Conservation (phyloP, 2,329 filamentous ascomycete genomes). For the Truncatella angustata region DNA sequence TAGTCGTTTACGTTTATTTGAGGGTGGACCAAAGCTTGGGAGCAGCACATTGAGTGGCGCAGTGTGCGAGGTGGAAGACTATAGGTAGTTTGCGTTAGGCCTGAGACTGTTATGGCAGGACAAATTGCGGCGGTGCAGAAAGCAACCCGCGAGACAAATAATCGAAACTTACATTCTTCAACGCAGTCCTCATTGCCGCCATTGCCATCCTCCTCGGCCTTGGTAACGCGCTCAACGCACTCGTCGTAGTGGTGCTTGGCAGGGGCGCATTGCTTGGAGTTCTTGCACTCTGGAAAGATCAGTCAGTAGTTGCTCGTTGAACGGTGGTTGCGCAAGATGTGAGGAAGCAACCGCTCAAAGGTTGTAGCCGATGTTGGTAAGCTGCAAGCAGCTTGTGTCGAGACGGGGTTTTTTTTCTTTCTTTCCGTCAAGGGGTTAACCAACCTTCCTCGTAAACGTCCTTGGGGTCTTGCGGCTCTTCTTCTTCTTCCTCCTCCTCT, state of each 20-base stretch:
- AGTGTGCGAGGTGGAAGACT: constrained; percentile 99
- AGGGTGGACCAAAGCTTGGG: constrained; percentile 93
- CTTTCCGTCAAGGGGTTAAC: too few relatives aligned
- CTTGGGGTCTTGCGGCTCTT: constrained; percentile 86
- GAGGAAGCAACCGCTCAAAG: background rate
- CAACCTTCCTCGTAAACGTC: constrained; percentile 88
- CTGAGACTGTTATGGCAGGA: too few relatives aligned
- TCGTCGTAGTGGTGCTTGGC: constrained; percentile 98
- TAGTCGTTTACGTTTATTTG: constrained; percentile 62
- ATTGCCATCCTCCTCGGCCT: constrained; percentile 60
- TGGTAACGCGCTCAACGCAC: constrained; percentile 90
- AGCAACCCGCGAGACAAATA: constrained; percentile 10
- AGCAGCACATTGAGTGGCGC: constrained; percentile 86
- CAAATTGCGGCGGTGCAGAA: too few relatives aligned
- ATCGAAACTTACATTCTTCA: constrained; percentile 97
- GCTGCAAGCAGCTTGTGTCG: too few relatives aligned
- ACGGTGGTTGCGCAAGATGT: background rate
- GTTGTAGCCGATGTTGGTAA: background rate
- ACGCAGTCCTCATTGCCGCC: constrained; percentile 90
- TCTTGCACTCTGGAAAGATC: constrained; percentile 71
- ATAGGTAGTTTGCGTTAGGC: too few relatives aligned
- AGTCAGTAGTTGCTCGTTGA: background rate
- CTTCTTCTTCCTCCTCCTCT: constrained; percentile 77
- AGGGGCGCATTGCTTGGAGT: constrained; percentile 79
- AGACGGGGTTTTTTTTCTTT: too few relatives aligned